These are phyloP conservation scores for Staphylotrichum longicolle DNA, from an alignment of 495 filamentous ascomycete species.

Conservation along the genomic window DNA sequence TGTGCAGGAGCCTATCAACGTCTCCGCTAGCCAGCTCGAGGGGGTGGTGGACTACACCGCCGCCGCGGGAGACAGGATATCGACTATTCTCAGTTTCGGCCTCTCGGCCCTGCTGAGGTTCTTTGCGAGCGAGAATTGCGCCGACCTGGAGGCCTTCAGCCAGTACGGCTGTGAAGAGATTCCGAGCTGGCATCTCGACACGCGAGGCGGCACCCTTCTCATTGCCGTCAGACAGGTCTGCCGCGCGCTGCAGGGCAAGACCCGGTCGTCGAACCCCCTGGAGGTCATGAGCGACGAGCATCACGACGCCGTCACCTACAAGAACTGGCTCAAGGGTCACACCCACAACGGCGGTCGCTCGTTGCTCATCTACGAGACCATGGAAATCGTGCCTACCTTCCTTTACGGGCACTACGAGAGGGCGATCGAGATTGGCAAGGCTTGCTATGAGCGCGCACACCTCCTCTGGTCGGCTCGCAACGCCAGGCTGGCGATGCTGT, in stretches of 20 bases:
- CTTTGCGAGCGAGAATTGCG: conserved; percentile 70
- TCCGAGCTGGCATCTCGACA: conserved; percentile 68
- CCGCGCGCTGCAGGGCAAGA: conserved; percentile 82
- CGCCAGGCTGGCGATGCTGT: conserved; percentile 60
- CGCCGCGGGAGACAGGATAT: conserved; percentile 68
- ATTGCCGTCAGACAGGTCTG: conserved; percentile 69
- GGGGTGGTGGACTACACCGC: conserved; percentile 68
- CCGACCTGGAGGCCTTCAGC: conserved; percentile 72
- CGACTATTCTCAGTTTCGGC: conserved; percentile 71
- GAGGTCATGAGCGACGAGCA: conserved; percentile 69
- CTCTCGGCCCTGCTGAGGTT: conserved; percentile 68
- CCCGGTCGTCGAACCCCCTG: conserved; percentile 52
- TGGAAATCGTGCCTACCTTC: conserved; percentile 69
- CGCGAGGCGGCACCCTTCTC: conserved; percentile 74
- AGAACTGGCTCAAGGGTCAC: conserved; percentile 50
- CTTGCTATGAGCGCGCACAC: conserved; percentile 56
- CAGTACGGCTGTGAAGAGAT: conserved; percentile 73
- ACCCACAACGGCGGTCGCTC: conserved; percentile 51
- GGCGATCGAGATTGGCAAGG: conserved; percentile 64
- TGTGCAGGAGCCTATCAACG: conserved; percentile 59
- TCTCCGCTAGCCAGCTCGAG: conserved; percentile 61
- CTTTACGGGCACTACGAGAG: conserved; percentile 71
- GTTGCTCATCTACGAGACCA: conserved; percentile 67
- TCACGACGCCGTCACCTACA: conserved; percentile 64
- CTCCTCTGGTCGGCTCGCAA: conserved; percentile 72